Conservation (phyloP, 2,329 filamentous ascomycete genomes). For the Nemania serpens region DNA sequence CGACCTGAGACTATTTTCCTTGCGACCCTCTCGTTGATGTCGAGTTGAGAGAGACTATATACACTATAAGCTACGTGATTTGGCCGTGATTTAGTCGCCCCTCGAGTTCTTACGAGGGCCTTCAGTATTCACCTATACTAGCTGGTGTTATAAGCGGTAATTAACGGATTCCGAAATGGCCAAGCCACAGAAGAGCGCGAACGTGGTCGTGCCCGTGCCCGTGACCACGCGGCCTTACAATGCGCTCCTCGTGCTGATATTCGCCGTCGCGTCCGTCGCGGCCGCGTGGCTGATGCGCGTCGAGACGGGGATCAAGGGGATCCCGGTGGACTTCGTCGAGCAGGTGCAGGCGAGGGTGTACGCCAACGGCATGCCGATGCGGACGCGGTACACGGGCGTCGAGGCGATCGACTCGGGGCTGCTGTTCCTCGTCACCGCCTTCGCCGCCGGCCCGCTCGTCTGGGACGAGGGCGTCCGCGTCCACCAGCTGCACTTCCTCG, state of each 20-base stretch:
- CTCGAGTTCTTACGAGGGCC: too few species aligned
- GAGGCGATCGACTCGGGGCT: conserved; percentile 23
- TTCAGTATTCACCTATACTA: too few species aligned
- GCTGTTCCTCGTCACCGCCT: conserved; percentile 33
- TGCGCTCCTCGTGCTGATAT: conserved; percentile 25
- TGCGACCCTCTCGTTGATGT: too few species aligned
- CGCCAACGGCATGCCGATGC: conserved; percentile 32
- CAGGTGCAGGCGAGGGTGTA: conserved; percentile 27
- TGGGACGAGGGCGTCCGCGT: conserved; percentile 34
- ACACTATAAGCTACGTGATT: too few species aligned
- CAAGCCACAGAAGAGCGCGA: conserved; percentile 12
- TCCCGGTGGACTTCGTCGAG: conserved; percentile 31
- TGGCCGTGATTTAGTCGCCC: too few species aligned
- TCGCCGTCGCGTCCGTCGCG: conserved; percentile 23
- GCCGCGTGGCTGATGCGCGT: conserved; percentile 34
- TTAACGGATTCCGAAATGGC: conserved; percentile 13
- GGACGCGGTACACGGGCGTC: conserved; percentile 35
- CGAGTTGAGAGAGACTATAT: too few species aligned
- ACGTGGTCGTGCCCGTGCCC: conserved; percentile 16
- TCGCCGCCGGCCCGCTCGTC: conserved; percentile 34
- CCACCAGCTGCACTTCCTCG: conserved; percentile 39
- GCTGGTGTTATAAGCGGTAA: too few species aligned
- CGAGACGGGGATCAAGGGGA: conserved; percentile 28
- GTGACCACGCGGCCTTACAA: conserved; percentile 29
- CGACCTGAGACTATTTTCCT: too few species aligned